These are phyloP conservation scores for Dendrobium huoshanense DNA, from an alignment of 106 monocot species.

Conservation along the genomic window DNA sequence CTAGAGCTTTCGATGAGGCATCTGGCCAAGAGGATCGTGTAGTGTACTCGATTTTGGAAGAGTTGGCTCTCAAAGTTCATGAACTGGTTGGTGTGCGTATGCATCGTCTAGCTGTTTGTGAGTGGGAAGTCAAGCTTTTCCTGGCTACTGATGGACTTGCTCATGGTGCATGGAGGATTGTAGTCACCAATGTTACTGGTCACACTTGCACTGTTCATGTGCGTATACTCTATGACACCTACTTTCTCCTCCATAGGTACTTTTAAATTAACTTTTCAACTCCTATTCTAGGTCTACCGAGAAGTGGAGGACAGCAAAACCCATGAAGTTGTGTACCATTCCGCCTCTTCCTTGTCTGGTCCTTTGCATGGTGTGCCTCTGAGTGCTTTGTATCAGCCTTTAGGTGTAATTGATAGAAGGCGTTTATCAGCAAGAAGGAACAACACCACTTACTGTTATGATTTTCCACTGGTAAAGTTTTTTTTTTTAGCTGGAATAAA, in stretches of 20 bases:
- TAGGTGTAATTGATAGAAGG: constrained; percentile 57
- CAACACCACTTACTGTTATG: constrained; percentile 97
- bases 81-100: constrained; percentile 82
- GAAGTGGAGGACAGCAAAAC: constrained; percentile 73
- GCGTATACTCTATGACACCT: constrained; percentile 17
- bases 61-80: constrained; percentile 63
- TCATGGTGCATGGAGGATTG: constrained; percentile 86
- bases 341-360: constrained; percentile 35
- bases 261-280: not conserved
- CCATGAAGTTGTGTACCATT: constrained; percentile 73
- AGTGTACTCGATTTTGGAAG: constrained; percentile 53
- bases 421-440: constrained; percentile 72
- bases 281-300: constrained; percentile 61
- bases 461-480: constrained; percentile 76
- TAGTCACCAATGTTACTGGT: constrained; percentile 82
- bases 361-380: constrained; percentile 68
- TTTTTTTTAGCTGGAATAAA: not conserved
- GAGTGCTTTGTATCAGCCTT: constrained; percentile 55
- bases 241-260: not conserved
- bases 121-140: constrained; percentile 97
- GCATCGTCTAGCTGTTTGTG: constrained; percentile 93
- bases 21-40: constrained; percentile 53
- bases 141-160: constrained; percentile 55
- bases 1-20: constrained; percentile 38
- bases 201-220: constrained; percentile 89